phyloP scores from a whole-genome alignment of 495 filamentous ascomycete species.

The Lophium mytilinum region DNA sequence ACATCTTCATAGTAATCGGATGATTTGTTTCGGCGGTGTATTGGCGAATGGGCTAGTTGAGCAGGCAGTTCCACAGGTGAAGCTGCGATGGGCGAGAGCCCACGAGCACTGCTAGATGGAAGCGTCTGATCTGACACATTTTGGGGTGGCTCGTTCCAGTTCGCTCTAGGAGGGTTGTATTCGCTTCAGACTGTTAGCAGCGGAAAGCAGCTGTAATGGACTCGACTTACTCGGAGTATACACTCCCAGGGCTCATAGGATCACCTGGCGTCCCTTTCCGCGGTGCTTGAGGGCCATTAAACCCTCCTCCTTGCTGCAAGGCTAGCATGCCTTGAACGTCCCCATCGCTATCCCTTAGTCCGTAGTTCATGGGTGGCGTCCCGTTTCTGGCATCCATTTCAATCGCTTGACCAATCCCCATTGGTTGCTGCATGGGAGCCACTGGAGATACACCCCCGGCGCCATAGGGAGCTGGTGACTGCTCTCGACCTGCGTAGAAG shows the following conservation, averaged over 20 bases:
- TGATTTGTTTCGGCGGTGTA: conserved; percentile 39
- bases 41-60: conserved; percentile 27
- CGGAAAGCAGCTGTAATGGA: neutral
- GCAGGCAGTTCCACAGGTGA: conserved; percentile 38
- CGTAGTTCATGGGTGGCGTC: conserved; percentile 39
- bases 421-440: conserved; percentile 10
- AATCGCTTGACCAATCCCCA: conserved; percentile 60
- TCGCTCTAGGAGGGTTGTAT: conserved; percentile 44
- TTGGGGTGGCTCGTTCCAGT: conserved; percentile 38
- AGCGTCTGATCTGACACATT: conserved; percentile 17
- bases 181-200: conserved; percentile 16
- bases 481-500: conserved; percentile 23
- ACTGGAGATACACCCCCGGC: conserved; percentile 13
- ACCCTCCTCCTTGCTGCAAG: conserved; percentile 50
- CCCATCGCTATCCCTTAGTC: conserved; percentile 55
- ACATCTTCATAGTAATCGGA: conserved; percentile 86
- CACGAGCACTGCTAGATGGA: conserved; percentile 13
- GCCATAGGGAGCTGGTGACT: conserved; percentile 19
- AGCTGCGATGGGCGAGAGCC: conserved; percentile 27
- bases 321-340: conserved; percentile 62
- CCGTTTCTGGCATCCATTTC: conserved; percentile 69
- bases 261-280: conserved; percentile 35
- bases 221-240: conserved; percentile 65
- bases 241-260: conserved; percentile 51
- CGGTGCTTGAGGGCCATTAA: conserved; percentile 22